phyloP scores from a whole-genome alignment of 169 alveolate species.

The Plasmodium knowlesi region DNA sequence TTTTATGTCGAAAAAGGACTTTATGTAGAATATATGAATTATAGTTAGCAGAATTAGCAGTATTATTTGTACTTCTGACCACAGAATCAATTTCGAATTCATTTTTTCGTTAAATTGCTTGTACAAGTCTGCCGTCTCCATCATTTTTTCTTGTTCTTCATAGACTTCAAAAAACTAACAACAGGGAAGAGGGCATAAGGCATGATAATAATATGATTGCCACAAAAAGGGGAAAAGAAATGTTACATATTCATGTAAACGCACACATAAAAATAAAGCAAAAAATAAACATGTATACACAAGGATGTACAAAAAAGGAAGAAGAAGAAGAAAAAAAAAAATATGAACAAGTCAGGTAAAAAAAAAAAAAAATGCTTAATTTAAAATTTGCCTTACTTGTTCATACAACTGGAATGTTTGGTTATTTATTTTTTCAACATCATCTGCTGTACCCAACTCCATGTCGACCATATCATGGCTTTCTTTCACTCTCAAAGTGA shows the following conservation, averaged over 20 bases:
- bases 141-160: slow-evolving; percentile 70
- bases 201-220: not conserved
- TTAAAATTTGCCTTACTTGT: slow-evolving; percentile 28
- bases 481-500: slow-evolving; percentile 58
- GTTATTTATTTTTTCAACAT: slow-evolving; percentile 36
- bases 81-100: slow-evolving; percentile 51
- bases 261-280: not conserved
- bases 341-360: not conserved
- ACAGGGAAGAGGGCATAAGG: not conserved
- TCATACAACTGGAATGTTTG: slow-evolving; percentile 33
- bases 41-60: slow-evolving; percentile 42
- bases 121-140: slow-evolving; percentile 64
- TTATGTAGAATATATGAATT: slow-evolving; percentile 61
- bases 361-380: not conserved
- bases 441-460: slow-evolving; percentile 63
- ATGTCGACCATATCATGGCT: not conserved
- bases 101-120: slow-evolving; percentile 71
- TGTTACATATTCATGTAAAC: not conserved
- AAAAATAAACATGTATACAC: not conserved
- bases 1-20: slow-evolving; percentile 74
- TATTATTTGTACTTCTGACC: slow-evolving; percentile 69
- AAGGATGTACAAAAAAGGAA: not conserved
- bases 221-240: not conserved
- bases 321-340: not conserved
- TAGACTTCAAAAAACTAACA: slow-evolving; percentile 57